Evolutionary conservation across 148 eudicot genomes (phyloP).

Genomic region (Pouteria glomerata): DNA sequence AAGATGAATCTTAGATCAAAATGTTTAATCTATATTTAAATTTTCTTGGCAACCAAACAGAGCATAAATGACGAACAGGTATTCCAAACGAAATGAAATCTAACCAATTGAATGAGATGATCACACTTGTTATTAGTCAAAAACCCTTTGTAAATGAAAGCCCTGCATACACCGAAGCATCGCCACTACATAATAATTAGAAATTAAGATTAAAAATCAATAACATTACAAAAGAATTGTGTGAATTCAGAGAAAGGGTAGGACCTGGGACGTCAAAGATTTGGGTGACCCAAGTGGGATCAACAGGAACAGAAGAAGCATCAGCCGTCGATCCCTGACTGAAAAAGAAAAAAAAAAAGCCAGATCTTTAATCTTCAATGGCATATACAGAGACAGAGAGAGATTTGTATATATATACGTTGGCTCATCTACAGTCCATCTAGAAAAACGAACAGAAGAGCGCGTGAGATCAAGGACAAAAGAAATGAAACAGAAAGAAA

Average conservation of each 20-base stretch:
- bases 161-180: slow-evolving; percentile 8
- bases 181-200: background rate
- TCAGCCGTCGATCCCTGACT: slow-evolving; percentile 42
- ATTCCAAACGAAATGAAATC: slow-evolving; percentile 1
- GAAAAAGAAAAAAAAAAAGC: background rate
- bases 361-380: no score
- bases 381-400: no score
- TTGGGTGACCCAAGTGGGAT: slow-evolving; percentile 74
- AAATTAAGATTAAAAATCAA: background rate
- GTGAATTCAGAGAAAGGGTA: background rate
- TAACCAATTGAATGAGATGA: slow-evolving; percentile 61
- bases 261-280: slow-evolving; percentile 78
- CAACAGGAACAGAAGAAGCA: slow-evolving; percentile 25
- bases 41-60: background rate
- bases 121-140: no score
- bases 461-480: slow-evolving; percentile 1
- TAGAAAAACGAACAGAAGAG: slow-evolving; percentile 9
- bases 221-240: background rate
- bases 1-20: background rate
- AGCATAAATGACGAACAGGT: background rate
- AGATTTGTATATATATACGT: background rate
- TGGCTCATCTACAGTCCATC: slow-evolving; percentile 3
- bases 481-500: slow-evolving; percentile 4
- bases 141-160: no score
- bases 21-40: background rate